Evolutionary conservation across 352 stramenopile genomes (phyloP).

Genomic region (Peronospora destructor): DNA sequence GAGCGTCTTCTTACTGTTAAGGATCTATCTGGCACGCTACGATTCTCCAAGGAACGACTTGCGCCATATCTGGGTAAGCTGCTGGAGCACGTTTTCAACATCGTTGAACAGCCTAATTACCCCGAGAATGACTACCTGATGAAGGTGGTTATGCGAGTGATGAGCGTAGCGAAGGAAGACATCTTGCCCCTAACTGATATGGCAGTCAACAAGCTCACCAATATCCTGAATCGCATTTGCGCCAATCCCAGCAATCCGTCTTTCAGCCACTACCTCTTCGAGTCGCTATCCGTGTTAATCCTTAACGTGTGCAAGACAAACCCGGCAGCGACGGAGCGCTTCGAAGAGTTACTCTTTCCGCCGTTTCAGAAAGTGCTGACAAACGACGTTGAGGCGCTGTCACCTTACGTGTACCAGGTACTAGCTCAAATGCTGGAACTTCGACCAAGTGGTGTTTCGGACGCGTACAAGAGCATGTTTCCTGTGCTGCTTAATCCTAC

Average conservation of each 20-base stretch:
- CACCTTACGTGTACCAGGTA: constrained; percentile 99
- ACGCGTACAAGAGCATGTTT: constrained; percentile 95
- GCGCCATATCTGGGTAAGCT: constrained; percentile 89
- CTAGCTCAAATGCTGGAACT: constrained; percentile 96
- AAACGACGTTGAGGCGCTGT: constrained; percentile 91
- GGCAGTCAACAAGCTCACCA: constrained; percentile 93
- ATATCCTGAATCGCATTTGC: constrained; percentile 90
- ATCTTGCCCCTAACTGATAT: constrained; percentile 89
- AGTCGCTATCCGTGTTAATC: constrained; percentile 95
- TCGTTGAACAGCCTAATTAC: constrained; percentile 90
- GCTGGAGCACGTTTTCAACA: constrained; percentile 93
- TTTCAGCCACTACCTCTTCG: constrained; percentile 99
- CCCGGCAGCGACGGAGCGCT: constrained; percentile 67
- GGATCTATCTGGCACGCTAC: constrained; percentile 52
- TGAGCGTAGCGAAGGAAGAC: constrained; percentile 90
- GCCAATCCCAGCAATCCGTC: constrained; percentile 97
- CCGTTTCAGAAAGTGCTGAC: constrained; percentile 95
- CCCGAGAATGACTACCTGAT: constrained; percentile 99
- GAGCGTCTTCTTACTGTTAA: constrained; percentile 96
- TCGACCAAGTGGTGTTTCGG: constrained; percentile 74
- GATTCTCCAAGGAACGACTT: constrained; percentile 82
- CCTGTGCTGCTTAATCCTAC: constrained; percentile 88
- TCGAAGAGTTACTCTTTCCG: constrained; percentile 95
- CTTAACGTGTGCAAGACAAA: constrained; percentile 88
- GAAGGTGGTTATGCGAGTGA: constrained; percentile 95